Evolutionary conservation across 768 basidiomycete species (phyloP).

Genomic region (Sutorius australiensis): DNA sequence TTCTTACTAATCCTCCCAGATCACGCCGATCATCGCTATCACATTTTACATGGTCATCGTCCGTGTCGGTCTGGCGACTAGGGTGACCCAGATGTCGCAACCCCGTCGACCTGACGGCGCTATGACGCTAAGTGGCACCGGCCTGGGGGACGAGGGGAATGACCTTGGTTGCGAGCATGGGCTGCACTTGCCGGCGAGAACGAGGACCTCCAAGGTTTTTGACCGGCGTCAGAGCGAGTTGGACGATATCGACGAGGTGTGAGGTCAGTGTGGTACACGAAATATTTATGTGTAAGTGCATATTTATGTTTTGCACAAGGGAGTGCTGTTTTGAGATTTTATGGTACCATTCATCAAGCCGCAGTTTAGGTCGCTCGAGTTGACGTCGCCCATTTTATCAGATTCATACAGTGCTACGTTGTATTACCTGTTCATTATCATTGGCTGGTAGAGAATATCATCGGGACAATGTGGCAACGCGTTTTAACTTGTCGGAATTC

Average conservation of each 20-base stretch:
- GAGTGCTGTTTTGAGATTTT: not conserved
- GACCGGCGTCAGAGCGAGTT: conserved; percentile 8
- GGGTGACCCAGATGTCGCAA: too few species aligned
- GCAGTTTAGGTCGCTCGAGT: not conserved
- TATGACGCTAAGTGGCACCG: too few species aligned
- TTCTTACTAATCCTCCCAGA: not conserved
- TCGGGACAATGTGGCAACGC: too few species aligned
- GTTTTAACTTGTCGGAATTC: too few species aligned
- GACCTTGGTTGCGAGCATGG: not conserved
- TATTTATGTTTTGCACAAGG: not conserved
- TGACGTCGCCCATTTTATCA: too few species aligned
- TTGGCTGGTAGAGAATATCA: too few species aligned
- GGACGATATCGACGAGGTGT: not conserved
- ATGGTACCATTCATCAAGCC: not conserved
- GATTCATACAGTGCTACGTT: too few species aligned
- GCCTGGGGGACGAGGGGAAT: not conserved
- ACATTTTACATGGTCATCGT: conserved; percentile 20
- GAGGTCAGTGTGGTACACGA: not conserved
- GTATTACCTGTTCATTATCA: too few species aligned
- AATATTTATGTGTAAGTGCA: not conserved
- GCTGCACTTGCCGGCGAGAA: not conserved
- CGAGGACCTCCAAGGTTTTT: not conserved
- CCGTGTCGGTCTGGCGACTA: conserved; percentile 3
- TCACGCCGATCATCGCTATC: conserved; percentile 13
- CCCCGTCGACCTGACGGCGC: too few species aligned